phyloP scores from a whole-genome alignment of 1,284 basidiomycete genomes.

The Sphaerobolus stellatus region DNA sequence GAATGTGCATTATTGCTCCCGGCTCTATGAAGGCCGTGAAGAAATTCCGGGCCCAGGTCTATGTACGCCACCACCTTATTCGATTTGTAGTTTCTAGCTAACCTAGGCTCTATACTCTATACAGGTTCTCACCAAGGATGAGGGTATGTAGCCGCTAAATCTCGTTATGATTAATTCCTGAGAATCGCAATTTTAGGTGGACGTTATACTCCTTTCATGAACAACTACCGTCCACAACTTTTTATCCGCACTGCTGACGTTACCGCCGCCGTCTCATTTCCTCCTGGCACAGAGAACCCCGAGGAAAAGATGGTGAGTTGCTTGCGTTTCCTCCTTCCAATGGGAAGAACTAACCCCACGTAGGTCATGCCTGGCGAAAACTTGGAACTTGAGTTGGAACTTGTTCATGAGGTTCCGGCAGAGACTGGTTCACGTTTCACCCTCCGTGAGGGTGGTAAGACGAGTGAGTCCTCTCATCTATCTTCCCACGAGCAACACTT shows the following conservation, averaged over 20 bases:
- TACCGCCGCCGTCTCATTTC: conserved; percentile 85
- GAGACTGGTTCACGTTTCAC: conserved; percentile 96
- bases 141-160: conserved; percentile 44
- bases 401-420: conserved; percentile 88
- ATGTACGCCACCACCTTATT: conserved; percentile 47
- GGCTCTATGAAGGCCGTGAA: conserved; percentile 94
- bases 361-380: conserved; percentile 99
- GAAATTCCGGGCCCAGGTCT: conserved; percentile 93
- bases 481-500: background rate
- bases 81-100: background rate
- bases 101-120: background rate
- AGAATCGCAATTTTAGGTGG: conserved; percentile 49
- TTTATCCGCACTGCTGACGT: conserved; percentile 97
- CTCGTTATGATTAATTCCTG: background rate
- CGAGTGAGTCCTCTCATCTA: conserved; percentile 55
- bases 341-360: conserved; percentile 12
- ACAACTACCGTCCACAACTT: conserved; percentile 94
- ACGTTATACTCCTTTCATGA: conserved; percentile 96
- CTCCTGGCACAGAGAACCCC: conserved; percentile 74
- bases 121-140: conserved; percentile 92
- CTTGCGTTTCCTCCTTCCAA: background rate
- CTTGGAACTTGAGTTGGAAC: conserved; percentile 87
- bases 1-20: conserved; percentile 88
- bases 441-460: conserved; percentile 95
- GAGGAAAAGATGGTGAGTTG: conserved; percentile 75